These are phyloP conservation scores for Septoria linicola DNA, from an alignment of 2,329 filamentous ascomycete species.

Conservation along the genomic window DNA sequence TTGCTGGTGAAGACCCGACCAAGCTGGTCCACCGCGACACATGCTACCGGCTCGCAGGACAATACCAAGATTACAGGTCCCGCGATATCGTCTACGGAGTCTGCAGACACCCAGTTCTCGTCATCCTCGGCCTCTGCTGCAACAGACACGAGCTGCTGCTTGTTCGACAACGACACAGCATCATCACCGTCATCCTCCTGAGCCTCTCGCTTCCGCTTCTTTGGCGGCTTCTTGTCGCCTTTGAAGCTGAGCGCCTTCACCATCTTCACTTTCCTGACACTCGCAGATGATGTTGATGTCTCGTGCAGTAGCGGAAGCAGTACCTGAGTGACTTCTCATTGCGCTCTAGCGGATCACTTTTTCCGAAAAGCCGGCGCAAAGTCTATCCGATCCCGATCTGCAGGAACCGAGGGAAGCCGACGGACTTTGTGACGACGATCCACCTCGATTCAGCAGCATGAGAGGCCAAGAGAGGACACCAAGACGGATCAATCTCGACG, in stretches of 20 bases:
- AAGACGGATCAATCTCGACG: no score
- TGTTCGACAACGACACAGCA: slow-evolving; percentile 32
- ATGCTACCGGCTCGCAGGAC: slow-evolving; percentile 69
- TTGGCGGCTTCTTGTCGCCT: slow-evolving; percentile 88
- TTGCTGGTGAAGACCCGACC: slow-evolving; percentile 81
- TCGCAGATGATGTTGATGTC: slow-evolving; percentile 1
- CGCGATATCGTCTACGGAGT: slow-evolving; percentile 68
- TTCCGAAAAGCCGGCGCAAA: no score
- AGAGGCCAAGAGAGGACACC: no score
- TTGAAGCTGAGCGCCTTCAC: slow-evolving; percentile 93
- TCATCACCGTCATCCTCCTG: slow-evolving; percentile 50
- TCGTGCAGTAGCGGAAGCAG: no score
- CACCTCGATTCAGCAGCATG: no score
- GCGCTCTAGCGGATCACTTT: no score
- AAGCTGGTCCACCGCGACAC: slow-evolving; percentile 79
- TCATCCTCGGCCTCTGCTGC: slow-evolving; percentile 59
- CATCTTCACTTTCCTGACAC: slow-evolving; percentile 62
- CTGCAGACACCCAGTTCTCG: slow-evolving; percentile 89
- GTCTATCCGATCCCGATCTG: no score
- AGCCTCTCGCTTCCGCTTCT: slow-evolving; percentile 65
- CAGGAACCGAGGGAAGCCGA: no score
- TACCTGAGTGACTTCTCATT: no score
- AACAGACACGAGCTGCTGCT: slow-evolving; percentile 34
- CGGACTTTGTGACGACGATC: no score
- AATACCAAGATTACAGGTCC: slow-evolving; percentile 83